Percentiles rank a stretch among this genome's conserved stretches.
phyloP scores from a whole-genome alignment of 441 rosid genomes.

The Lepidium campestre region DNA sequence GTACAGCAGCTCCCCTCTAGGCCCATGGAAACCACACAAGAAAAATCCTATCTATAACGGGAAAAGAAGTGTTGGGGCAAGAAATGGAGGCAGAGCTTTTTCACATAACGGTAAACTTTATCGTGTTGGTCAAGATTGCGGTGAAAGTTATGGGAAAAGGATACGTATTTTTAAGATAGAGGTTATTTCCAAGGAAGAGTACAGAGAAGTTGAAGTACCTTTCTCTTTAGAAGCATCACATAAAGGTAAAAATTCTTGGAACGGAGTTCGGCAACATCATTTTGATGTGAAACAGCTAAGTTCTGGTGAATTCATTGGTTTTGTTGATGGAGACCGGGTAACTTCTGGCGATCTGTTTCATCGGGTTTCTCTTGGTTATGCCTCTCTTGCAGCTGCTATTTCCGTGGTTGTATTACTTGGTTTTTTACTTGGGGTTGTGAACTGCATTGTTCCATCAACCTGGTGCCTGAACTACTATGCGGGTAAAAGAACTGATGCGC shows the following conservation, averaged over 20 bases:
- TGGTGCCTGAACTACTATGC: slow-evolving; percentile 64
- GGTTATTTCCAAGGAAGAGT: slow-evolving; percentile 55
- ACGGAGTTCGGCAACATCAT: slow-evolving; percentile 80
- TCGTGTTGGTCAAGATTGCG: slow-evolving; percentile 93
- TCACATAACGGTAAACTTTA: slow-evolving; percentile 60
- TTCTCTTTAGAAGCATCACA: slow-evolving; percentile 36
- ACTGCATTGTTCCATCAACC: slow-evolving; percentile 73
- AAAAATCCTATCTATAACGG: slow-evolving; percentile 76
- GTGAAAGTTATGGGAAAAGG: slow-evolving; percentile 71
- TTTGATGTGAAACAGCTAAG: slow-evolving; percentile 71
- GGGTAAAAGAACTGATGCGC: slow-evolving; percentile 48
- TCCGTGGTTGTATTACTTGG: slow-evolving; percentile 49
- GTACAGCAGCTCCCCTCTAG: slow-evolving; percentile 79
- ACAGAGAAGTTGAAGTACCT: slow-evolving; percentile 72
- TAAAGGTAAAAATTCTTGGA: slow-evolving; percentile 82
- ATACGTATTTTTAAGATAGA: slow-evolving; percentile 62
- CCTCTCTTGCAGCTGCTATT: slow-evolving; percentile 56
- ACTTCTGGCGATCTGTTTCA: slow-evolving; percentile 59
- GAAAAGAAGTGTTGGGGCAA: slow-evolving; percentile 59
- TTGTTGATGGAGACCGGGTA: slow-evolving; percentile 90
- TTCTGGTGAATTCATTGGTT: slow-evolving; percentile 77
- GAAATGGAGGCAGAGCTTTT: slow-evolving; percentile 94
- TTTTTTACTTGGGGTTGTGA: slow-evolving; percentile 64
- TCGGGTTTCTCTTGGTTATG: slow-evolving; percentile 64
- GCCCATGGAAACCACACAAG: slow-evolving; percentile 92